Evolutionary conservation across 2,329 filamentous ascomycete genomes (phyloP), one percentile per base, ranked within the genome.

Genomic region (Ophiostoma montium): DNA sequence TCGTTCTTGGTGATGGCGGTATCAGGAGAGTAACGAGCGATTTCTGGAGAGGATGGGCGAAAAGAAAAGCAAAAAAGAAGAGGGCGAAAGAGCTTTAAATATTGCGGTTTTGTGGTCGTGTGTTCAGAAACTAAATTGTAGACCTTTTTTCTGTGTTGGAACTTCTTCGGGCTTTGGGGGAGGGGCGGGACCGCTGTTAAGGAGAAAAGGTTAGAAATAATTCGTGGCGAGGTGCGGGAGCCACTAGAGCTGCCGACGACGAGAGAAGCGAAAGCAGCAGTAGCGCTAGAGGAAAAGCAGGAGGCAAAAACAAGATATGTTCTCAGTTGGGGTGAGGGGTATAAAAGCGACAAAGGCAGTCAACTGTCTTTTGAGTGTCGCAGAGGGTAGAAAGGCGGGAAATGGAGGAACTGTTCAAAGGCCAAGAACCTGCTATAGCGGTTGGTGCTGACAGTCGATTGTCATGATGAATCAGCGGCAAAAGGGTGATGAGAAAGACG

Each of bases 321-420:
- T 30, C 30, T 42, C 39, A 42, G 39, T 16, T 27, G 23, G 39
- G 39, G 39, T 42, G 48, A 49, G 48, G 48, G 48, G 48, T 45
- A 49, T 42, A 27, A 4, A 19, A 42, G 41, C 18, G 33, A 33
- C 41, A 16, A 43, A 33, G 48, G 16, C 19, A 47, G 30, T 31
- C 23, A 36, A 31, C 8, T 9, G 8, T 35, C 36, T 31, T n/a
- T 23, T 4, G 15, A 27, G 19, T 41, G 31, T 43, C 31, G 41
- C 12, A 33, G 27, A 30, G 33, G 32, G 41, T 12, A 35, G 35
- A 23, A 33, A 30, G 23, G 18, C n/a, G 42, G 19, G 32, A 38
- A 32, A 5, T 36, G 47, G 33, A 45, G 42, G 31, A 32, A 32
- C 16, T 52, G 51, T 50, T 50, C 50, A 55, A 33, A 55, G 53